Base-by-base conservation (phyloP, 176 grass and related monocot genomes). In the Oryza australiensis region DNA sequence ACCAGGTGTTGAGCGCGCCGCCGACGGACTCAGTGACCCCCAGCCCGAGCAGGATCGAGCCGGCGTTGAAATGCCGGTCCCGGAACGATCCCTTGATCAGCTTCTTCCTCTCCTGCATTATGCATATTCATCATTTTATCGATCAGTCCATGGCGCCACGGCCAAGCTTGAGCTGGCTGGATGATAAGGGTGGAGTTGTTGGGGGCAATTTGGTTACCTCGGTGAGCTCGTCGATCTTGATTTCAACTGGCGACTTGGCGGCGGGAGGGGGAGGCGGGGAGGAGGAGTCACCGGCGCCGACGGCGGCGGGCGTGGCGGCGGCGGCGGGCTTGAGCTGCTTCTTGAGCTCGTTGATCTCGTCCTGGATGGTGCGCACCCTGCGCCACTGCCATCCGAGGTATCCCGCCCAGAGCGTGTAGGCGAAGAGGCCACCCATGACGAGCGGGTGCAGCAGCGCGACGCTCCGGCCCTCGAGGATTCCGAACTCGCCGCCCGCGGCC, bases 301-400 rank as follows among this genome's bases (percentile, higher is more conserved):
- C 92, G 0, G 83, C 80, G 22, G 88, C 87, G 10, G 88, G 63
- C 16, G 86, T 57, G 22, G 88, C 67, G 10, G 75, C 59, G 28
- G 85, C 84, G 26, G 90, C 82, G 12, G 89, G 62, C 32, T 86
- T 88, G 83, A 97, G 38, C 79, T 98, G 92, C 69, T 93, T 95
- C 76, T 98, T 98, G 75, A 98, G 86, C 53, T 91, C 88, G 81
- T 77, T 93, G 77, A 98, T 93, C 64, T 98, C 92, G 81, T 95
- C 88, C 87, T 98, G 92, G 62, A 93, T 73, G 72, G 95, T 98
- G 63, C 95, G 87, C 18, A 98, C 88, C 12, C 95, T 88, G 46
- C 95, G 92, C 95, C 92, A 98, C 78, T 98, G 95, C 95, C 95
- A 98, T 12, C 95, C 95, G 59, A 98, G 84, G 83, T 93, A 98